Evolutionary conservation across 1,284 basidiomycete species (phyloP), one percentile per base, ranked within the genome.

Genomic region (Boletus semigastroideus): DNA sequence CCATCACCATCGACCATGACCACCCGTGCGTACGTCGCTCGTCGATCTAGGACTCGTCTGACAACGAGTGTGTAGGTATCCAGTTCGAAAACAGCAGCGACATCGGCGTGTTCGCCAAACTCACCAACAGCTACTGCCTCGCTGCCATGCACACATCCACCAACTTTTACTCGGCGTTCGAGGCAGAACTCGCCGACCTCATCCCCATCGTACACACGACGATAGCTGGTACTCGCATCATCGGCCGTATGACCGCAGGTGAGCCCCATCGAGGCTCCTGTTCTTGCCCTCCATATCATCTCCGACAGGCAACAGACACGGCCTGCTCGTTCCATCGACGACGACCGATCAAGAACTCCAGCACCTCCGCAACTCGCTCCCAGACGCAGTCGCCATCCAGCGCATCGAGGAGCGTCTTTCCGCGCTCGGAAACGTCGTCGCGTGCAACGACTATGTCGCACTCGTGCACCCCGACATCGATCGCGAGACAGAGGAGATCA

Each of bases 401-500:
- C 84, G 97, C 20, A 89, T 99, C 40, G 97, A 99, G 71, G 96
- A 99, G 76, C 86, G 96, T 42, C 78, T 99, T 55, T 94, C 92
- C 16, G 97, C 97, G 0, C 83, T 99, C 25, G 96, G 96, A 17
- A 99, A 99, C 69, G 97, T 99, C 53, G 96, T 99, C 71, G 94
- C 94, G 16, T 97, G 93, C 75, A 99, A 99, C 72, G 96, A 98
- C 78, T 91, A 97, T 66, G 94, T 98, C 59, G 94, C 94, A 9
- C 86, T 98, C 60, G 94, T 97, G 19, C 94, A 98, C 72, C 97
- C 97, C 13, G 97, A 99, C 64, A 79, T 99, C 56, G 96, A 99
- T 75, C 84, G 96, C 52, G 97, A 99, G 75, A 99, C 97, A 9
- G 97, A 99, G 69, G 97, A 99, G 73, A 99, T 99, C 73, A 98